phyloP scores from a whole-genome alignment of 2,329 filamentous ascomycete species.

The Exophiala mesophila region DNA sequence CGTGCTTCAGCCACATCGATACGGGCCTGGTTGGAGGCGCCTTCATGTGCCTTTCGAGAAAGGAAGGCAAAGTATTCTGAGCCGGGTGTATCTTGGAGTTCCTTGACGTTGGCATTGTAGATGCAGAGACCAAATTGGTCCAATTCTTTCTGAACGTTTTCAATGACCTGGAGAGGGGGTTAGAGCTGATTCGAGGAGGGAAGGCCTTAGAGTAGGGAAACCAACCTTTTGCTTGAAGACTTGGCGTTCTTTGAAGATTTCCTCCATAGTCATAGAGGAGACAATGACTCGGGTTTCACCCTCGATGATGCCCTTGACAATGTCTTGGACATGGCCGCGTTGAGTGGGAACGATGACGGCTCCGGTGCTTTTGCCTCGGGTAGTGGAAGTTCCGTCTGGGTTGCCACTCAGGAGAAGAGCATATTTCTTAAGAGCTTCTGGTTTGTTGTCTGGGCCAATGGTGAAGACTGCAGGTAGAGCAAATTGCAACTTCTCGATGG shows the following conservation, averaged over 20 bases:
- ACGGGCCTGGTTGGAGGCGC: conserved; percentile 73
- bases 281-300: conserved; percentile 81
- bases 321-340: conserved; percentile 69
- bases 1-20: conserved; percentile 56
- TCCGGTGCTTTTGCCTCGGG: conserved; percentile 30
- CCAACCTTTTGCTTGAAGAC: conserved; percentile 66
- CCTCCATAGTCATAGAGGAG: conserved; percentile 87
- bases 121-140: conserved; percentile 71
- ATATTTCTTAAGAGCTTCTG: conserved; percentile 70
- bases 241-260: conserved; percentile 74
- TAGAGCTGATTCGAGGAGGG: too few relatives aligned
- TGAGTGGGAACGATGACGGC: conserved; percentile 40
- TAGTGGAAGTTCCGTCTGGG: conserved; percentile 41
- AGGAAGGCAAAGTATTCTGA: conserved; percentile 81
- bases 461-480: conserved; percentile 79
- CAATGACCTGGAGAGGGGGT: conserved; percentile 49
- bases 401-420: conserved; percentile 70
- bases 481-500: conserved; percentile 80
- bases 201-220: too few relatives aligned
- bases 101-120: conserved; percentile 75
- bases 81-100: conserved; percentile 74
- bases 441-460: conserved; percentile 71
- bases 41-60: conserved; percentile 77
- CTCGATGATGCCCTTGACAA: conserved; percentile 86
- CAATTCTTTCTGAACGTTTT: conserved; percentile 73